Base-by-base conservation (phyloP, 2,329 filamentous ascomycete species). In the Phialophora expanda region DNA sequence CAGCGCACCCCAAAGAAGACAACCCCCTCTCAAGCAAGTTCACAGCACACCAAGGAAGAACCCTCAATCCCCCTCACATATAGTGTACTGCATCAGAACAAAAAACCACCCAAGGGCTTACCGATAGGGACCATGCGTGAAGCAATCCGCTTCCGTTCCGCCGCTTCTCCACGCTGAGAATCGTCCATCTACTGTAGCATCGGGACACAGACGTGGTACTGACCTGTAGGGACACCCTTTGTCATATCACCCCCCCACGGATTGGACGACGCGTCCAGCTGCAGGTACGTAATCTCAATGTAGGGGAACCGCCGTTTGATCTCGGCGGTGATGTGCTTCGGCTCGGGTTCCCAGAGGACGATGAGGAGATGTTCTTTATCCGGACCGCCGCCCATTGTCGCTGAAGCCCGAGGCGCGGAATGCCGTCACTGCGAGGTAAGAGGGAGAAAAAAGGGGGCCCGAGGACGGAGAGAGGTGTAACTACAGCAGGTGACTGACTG, bases 381-480 rank as follows among this genome's bases (percentile, higher is more conserved):
- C 58, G 75, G 71, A 60, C 79, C 80, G 65, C 80, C 82, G 22
- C 82, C 82, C 82, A 84, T 84, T 56, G n/a, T 69, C 22, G 48
- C 28, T 44, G 58, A 14, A 38, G 54, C 12, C 22, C 20, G 38
- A n/a, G 17, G 17, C 17, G 6, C 38, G 6, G 38, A 44, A 44
- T n/a, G 38, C 5, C 17, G 14, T 44, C 17, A 44, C 14, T 17
- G 17, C 6, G 14, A 20, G 6, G 38, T 22, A 34, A 53, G 34
- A 28, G 44, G 26, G 14, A 12, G 30, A 41, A 17, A 26, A 17
- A 9, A 12, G 24, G 8, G 22, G 24, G 28, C 11, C 24, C 24
- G 24, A 24, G 24, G 24, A 24, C 3, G 3, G 41, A 32, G 14
- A 22, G 28, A 17, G 17, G 51, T 38, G 7, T 8, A 32, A 5